Evolutionary conservation across 768 basidiomycete species (phyloP), one percentile per base, ranked within the genome.

Genomic region (Lactifluus pinguis): DNA sequence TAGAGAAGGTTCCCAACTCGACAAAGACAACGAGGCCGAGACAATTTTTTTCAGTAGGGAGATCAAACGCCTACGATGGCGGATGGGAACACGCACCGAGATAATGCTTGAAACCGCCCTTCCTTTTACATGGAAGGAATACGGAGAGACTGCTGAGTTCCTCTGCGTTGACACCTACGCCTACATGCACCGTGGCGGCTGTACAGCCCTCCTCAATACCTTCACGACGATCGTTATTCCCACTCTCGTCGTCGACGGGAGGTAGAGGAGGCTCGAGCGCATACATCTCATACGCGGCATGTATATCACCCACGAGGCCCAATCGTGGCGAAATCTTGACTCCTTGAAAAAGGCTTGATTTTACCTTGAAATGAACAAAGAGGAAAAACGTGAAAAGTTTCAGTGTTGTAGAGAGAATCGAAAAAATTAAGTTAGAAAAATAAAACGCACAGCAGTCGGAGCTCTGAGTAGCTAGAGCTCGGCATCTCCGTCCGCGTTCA

Each of bases 381-480:
- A 41, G 30, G 19, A 17, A 17, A 29, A n/a, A 29, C 29, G 25
- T n/a, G n/a, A n/a, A n/a, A n/a, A 41, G 44, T n/a, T n/a, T n/a
- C n/a, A 13, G 39, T 13, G 21, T 21, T 10, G 25, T 9, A 39
- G 11, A 13, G 36, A n/a, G n/a, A n/a, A 11, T 19, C 6, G 25
- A 36, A n/a, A 8, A 10, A 17, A 44, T n/a, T n/a, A n/a, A n/a
- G n/a, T n/a, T n/a, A n/a, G n/a, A 25, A 10, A 19, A n/a, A 53
- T 1, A 10, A 19, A 13, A 53, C 65, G 63, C 39, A 66, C 65
- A 0, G 34, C 17, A 8, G 15, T 42, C 14, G 63, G 65, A 9
- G 49, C 63, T 3, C 65, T 63, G 10, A 66, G 44, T 8, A 66
- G 53, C 65, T 63, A 66, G n/a, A 66, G 63, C 60, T 66, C 65